Conservation (phyloP, 139 green algal genomes). For the Picochlorum sp. region DNA sequence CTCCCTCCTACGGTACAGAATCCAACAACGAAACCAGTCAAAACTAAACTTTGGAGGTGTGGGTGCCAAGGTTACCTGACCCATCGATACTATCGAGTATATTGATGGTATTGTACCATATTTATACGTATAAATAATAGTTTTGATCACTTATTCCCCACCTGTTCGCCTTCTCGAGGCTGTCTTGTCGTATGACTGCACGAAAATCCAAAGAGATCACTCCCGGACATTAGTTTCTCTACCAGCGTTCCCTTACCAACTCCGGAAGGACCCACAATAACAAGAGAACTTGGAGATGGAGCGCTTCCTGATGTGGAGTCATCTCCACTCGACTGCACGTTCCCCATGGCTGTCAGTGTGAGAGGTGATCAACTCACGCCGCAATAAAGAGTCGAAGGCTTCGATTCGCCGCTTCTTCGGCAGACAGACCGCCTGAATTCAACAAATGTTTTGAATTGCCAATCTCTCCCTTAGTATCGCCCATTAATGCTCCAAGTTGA, state of each 20-base stretch:
- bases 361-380: too few relatives aligned
- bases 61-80: too few relatives aligned
- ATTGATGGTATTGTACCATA: background rate
- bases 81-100: background rate
- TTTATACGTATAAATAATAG: background rate
- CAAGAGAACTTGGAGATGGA: constrained; percentile 33
- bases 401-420: too few relatives aligned
- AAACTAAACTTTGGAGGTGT: background rate
- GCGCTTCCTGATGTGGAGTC: too few relatives aligned
- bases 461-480: too few relatives aligned
- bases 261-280: constrained; percentile 71
- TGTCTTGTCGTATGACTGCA: constrained; percentile 69
- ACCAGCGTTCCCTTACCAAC: constrained; percentile 86
- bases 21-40: background rate
- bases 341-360: too few relatives aligned
- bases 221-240: constrained; percentile 37
- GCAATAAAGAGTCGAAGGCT: too few relatives aligned
- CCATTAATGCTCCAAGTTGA: too few relatives aligned
- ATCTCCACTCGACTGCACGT: too few relatives aligned
- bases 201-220: constrained; percentile 59
- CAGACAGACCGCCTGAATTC: too few relatives aligned
- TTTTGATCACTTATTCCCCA: too few relatives aligned
- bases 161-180: constrained; percentile 43
- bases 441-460: too few relatives aligned
- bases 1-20: constrained; percentile 42